Conservation (phyloP, 257 asterid species). For the Gynochthodes officinalis region DNA sequence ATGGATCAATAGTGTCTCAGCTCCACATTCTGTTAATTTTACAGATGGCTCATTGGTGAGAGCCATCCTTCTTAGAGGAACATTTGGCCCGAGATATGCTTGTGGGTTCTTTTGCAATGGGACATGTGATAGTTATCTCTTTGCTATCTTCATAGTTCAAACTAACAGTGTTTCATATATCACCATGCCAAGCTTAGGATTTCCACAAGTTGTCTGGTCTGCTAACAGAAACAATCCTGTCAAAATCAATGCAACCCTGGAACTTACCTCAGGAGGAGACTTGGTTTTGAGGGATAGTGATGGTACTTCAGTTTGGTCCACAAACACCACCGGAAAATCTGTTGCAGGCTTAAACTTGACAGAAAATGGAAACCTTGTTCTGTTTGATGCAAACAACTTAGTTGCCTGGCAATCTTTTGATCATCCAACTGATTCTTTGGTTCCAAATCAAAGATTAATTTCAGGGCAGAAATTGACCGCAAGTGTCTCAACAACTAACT, state of each 20-base stretch:
- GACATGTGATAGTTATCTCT: conserved; percentile 31
- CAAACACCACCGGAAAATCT: conserved; percentile 32
- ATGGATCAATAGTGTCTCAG: conserved; percentile 38
- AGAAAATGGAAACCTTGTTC: conserved; percentile 37
- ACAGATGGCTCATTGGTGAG: conserved; percentile 31
- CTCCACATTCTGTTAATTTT: conserved; percentile 27
- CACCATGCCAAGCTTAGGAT: conserved; percentile 21
- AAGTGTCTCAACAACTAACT: conserved; percentile 32
- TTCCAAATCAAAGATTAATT: conserved; percentile 35
- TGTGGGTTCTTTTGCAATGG: conserved; percentile 49
- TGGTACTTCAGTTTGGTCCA: conserved; percentile 43
- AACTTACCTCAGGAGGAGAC: conserved; percentile 37
- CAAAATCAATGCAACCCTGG: conserved; percentile 32
- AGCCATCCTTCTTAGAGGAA: conserved; percentile 41
- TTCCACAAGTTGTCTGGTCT: conserved; percentile 52
- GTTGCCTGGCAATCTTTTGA: conserved; percentile 49
- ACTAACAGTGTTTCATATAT: conserved; percentile 27
- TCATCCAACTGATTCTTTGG: conserved; percentile 36
- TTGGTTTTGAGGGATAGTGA: conserved; percentile 36
- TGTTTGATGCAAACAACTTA: conserved; percentile 20
- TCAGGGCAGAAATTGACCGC: conserved; percentile 36
- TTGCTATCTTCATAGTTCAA: conserved; percentile 42
- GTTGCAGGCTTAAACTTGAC: conserved; percentile 38
- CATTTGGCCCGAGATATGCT: conserved; percentile 37
- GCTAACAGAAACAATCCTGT: conserved; percentile 40